phyloP scores from a whole-genome alignment of 352 stramenopile genomes.

The Phytophthora fragariaefolia region DNA sequence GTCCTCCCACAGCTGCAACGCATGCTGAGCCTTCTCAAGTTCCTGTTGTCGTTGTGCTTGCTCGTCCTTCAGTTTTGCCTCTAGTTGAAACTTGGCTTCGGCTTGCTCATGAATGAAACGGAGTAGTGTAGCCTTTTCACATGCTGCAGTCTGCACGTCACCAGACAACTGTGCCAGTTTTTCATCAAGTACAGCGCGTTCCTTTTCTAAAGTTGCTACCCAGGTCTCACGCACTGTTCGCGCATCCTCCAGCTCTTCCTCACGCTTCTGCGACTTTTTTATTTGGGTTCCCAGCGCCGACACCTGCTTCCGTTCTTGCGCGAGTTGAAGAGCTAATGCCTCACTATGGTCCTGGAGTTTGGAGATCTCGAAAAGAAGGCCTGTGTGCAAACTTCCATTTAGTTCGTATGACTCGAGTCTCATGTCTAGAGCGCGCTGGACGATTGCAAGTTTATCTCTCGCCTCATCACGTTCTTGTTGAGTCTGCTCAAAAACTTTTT shows the following conservation, averaged over 20 bases:
- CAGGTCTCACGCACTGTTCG: constrained; percentile 58
- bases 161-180: constrained; percentile 47
- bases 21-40: constrained; percentile 37
- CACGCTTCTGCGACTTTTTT: constrained; percentile 34
- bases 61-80: constrained; percentile 57
- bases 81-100: constrained; percentile 68
- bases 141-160: constrained; percentile 62
- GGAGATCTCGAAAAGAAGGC: constrained; percentile 79
- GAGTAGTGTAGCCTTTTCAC: constrained; percentile 76
- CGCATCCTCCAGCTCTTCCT: constrained; percentile 57
- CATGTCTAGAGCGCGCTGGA: constrained; percentile 75
- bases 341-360: constrained; percentile 72
- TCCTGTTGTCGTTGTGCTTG: constrained; percentile 54
- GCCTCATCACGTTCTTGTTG: constrained; percentile 48
- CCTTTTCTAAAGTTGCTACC: constrained; percentile 63
- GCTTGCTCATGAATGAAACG: constrained; percentile 82
- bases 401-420: constrained; percentile 66
- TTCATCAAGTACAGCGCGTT: constrained; percentile 51
- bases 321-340: constrained; percentile 68
- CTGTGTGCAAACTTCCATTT: constrained; percentile 78
- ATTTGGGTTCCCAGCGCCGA: constrained; percentile 45
- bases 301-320: constrained; percentile 51
- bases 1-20: constrained; percentile 46
- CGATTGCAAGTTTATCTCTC: constrained; percentile 63
- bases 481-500: constrained; percentile 29